phyloP scores from a whole-genome alignment of 2,329 filamentous ascomycete genomes.

The Zelopaecilomyces penicillatus region DNA sequence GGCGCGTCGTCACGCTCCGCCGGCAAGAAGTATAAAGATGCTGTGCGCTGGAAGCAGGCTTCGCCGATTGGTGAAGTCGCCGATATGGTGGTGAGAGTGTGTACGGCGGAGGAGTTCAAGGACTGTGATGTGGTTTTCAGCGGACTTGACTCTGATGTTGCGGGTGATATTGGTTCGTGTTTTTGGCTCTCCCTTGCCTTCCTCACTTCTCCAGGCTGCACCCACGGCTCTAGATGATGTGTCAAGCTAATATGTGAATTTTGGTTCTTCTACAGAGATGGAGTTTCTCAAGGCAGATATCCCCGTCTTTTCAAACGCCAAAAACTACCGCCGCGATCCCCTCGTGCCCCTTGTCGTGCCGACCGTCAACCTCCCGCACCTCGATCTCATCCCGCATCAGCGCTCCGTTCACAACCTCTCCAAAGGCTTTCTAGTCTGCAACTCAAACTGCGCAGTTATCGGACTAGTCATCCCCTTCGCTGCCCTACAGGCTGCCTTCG shows the following conservation, averaged over 20 bases:
- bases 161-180: slow-evolving; percentile 73
- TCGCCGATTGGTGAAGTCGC: slow-evolving; percentile 71
- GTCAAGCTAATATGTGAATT: background rate
- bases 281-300: slow-evolving; percentile 83
- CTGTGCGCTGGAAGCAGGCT: slow-evolving; percentile 90
- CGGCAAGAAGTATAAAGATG: slow-evolving; percentile 91
- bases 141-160: slow-evolving; percentile 85
- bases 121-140: slow-evolving; percentile 94
- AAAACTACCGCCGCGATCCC: slow-evolving; percentile 89
- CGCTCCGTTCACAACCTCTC: slow-evolving; percentile 61
- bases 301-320: slow-evolving; percentile 93
- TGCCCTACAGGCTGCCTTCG: slow-evolving; percentile 78
- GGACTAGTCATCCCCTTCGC: slow-evolving; percentile 92
- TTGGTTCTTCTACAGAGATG: slow-evolving; percentile 53
- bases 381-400: slow-evolving; percentile 85
- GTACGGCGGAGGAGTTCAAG: slow-evolving; percentile 69
- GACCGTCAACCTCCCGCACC: slow-evolving; percentile 83
- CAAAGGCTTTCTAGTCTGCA: slow-evolving; percentile 91
- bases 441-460: slow-evolving; percentile 97
- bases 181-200: background rate
- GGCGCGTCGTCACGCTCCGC: slow-evolving; percentile 84
- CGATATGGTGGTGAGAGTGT: slow-evolving; percentile 77
- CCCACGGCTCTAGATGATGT: too few species aligned
- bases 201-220: too few species aligned
- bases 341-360: slow-evolving; percentile 89